Evolutionary conservation across 2,329 filamentous ascomycete species (phyloP).

Genomic region (Penicillium capsulatum): DNA sequence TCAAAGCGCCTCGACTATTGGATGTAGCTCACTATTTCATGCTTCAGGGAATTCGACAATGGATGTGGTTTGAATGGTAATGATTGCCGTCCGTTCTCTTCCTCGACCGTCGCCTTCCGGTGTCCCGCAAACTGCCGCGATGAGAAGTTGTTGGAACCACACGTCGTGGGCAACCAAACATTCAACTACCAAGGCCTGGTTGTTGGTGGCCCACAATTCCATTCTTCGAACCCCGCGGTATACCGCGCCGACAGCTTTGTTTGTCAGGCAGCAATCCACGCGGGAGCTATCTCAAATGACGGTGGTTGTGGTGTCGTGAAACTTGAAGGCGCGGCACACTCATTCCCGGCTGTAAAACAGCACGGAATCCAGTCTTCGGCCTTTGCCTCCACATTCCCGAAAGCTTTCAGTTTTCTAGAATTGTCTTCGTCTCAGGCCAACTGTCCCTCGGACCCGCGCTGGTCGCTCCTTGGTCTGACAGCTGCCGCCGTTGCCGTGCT

Average conservation of each 20-base stretch:
- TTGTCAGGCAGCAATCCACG: slow-evolving; percentile 78
- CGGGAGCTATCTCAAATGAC: slow-evolving; percentile 67
- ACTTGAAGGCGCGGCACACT: slow-evolving; percentile 63
- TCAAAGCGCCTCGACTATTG: neutral
- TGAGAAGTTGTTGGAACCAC: slow-evolving; percentile 47
- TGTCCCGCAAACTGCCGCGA: slow-evolving; percentile 54
- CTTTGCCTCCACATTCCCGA: slow-evolving; percentile 87
- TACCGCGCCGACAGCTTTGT: slow-evolving; percentile 91
- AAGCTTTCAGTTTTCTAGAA: slow-evolving; percentile 73
- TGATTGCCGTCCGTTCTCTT: slow-evolving; percentile 53
- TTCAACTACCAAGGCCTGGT: slow-evolving; percentile 52
- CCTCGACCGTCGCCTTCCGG: slow-evolving; percentile 51
- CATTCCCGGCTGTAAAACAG: slow-evolving; percentile 61
- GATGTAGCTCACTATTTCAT: slow-evolving; percentile 2
- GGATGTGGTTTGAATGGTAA: slow-evolving; percentile 53
- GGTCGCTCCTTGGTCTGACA: slow-evolving; percentile 78
- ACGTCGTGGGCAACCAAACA: slow-evolving; percentile 49
- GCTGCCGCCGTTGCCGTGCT: slow-evolving; percentile 72
- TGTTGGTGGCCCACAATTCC: slow-evolving; percentile 46
- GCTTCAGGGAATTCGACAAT: slow-evolving; percentile 40
- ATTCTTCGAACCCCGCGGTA: slow-evolving; percentile 47
- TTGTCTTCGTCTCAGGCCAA: slow-evolving; percentile 54
- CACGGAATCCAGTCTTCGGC: slow-evolving; percentile 71
- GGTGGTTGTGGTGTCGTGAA: slow-evolving; percentile 81
- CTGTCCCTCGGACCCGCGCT: slow-evolving; percentile 71